Percentiles rank a stretch among this genome's conserved stretches.
phyloP scores from a whole-genome alignment of 2,329 filamentous ascomycete species.

The Fusarium proliferatum region DNA sequence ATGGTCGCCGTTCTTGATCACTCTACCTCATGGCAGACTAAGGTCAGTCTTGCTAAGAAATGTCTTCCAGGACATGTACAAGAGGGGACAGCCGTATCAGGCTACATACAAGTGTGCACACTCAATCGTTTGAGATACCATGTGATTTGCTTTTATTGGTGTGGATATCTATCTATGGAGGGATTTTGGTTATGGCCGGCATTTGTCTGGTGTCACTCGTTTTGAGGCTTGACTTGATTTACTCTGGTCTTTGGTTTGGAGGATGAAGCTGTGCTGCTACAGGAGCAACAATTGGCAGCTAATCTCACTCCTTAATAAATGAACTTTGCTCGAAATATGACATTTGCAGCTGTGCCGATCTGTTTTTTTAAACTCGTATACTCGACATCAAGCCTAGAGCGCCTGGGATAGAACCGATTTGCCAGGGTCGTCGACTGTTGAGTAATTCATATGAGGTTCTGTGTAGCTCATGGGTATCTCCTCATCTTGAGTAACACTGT shows the following conservation, averaged over 20 bases:
- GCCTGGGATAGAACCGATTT: neutral
- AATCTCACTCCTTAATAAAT: neutral
- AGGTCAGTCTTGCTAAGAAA: slow-evolving; percentile 18
- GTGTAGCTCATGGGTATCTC: neutral
- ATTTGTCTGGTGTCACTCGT: slow-evolving; percentile 17
- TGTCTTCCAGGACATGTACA: slow-evolving; percentile 38
- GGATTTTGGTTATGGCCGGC: slow-evolving; percentile 1
- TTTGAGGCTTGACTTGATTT: slow-evolving; percentile 5
- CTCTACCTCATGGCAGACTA: neutral
- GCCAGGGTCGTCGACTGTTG: neutral
- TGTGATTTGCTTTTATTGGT: slow-evolving; percentile 11
- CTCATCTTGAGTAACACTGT: neutral
- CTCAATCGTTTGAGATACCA: slow-evolving; percentile 33
- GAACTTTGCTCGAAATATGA: neutral
- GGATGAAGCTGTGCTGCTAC: neutral
- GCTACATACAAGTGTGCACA: slow-evolving; percentile 30
- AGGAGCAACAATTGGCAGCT: slow-evolving; percentile 3
- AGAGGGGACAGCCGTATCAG: slow-evolving; percentile 24
- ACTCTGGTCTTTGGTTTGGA: neutral
- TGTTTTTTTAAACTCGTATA: neutral
- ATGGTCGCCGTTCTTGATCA: slow-evolving; percentile 13
- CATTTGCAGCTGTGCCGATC: neutral
- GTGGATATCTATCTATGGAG: neutral
- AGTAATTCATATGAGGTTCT: neutral
- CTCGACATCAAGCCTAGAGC: neutral